These are phyloP conservation scores for Zalerion maritima DNA, from an alignment of 495 filamentous ascomycete genomes.

Conservation along the genomic window DNA sequence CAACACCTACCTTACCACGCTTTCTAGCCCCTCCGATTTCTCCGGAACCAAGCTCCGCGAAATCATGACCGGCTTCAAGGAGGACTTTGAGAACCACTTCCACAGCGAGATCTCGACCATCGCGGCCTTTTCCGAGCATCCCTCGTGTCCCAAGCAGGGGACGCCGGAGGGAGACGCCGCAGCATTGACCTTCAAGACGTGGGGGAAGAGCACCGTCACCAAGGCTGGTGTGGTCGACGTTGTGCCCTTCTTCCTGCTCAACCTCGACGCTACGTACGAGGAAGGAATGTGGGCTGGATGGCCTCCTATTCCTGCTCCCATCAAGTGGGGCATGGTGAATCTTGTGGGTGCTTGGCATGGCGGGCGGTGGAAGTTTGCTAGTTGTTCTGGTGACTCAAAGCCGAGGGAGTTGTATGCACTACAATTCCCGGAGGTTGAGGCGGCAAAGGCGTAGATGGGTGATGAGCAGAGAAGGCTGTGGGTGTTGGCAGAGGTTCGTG, in stretches of 20 bases:
- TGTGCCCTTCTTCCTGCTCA: slow-evolving; percentile 42
- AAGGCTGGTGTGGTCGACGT: slow-evolving; percentile 34
- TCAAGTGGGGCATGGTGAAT: slow-evolving; percentile 32
- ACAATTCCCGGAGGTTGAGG: slow-evolving; percentile 8
- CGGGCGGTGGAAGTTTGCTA: slow-evolving; percentile 40
- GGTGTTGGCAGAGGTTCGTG: no score
- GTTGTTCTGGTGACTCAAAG: slow-evolving; percentile 25
- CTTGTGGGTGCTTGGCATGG: slow-evolving; percentile 27
- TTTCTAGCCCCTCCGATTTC: slow-evolving; percentile 22
- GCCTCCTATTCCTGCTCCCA: slow-evolving; percentile 33
- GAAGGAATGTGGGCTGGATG: slow-evolving; percentile 37
- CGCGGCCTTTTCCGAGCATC: slow-evolving; percentile 27
- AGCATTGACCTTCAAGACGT: slow-evolving; percentile 20
- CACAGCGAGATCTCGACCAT: slow-evolving; percentile 39
- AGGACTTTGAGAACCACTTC: slow-evolving; percentile 35
- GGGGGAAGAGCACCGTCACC: slow-evolving; percentile 35
- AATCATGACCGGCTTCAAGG: slow-evolving; percentile 33
- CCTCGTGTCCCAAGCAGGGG: slow-evolving; percentile 28
- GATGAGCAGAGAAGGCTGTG: no score
- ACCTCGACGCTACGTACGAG: slow-evolving; percentile 38
- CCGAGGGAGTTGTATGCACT: slow-evolving; percentile 28
- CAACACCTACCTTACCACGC: slow-evolving; percentile 28
- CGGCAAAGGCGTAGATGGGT: no score
- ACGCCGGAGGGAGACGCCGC: slow-evolving; percentile 23
- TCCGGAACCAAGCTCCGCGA: slow-evolving; percentile 25